Conservation (phyloP, 2,329 filamentous ascomycete species). For the Stagonosporopsis vannaccii region DNA sequence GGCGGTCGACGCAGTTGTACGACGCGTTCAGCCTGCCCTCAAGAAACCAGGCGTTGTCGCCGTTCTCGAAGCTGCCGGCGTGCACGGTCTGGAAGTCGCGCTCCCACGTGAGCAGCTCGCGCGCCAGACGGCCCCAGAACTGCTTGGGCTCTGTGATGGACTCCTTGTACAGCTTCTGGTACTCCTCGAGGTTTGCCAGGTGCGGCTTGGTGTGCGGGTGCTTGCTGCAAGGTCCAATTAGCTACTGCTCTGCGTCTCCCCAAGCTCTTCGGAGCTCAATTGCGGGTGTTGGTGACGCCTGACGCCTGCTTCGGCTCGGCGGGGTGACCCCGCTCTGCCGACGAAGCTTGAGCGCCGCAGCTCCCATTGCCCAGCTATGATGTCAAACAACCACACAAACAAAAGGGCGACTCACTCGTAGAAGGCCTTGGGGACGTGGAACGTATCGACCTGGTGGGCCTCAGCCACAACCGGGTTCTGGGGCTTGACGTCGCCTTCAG, state of each 20-base stretch:
- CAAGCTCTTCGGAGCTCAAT: background rate
- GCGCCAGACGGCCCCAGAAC: conserved; percentile 88
- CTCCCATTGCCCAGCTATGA: conserved; percentile 20
- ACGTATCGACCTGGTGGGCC: conserved; percentile 79
- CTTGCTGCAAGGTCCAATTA: conserved; percentile 54
- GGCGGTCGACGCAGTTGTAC: conserved; percentile 96
- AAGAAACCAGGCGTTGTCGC: conserved; percentile 92
- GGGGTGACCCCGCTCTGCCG: conserved; percentile 46
- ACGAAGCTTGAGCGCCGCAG: too few relatives aligned
- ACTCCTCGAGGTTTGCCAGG: conserved; percentile 66
- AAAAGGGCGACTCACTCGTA: conserved; percentile 44
- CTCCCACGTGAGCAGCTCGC: conserved; percentile 89
- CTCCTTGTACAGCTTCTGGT: conserved; percentile 73
- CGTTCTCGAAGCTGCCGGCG: conserved; percentile 75
- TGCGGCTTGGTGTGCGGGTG: conserved; percentile 66
- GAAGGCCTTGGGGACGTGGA: conserved; percentile 63
- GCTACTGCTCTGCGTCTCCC: background rate
- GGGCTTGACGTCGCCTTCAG: conserved; percentile 54
- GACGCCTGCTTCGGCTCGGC: conserved; percentile 26
- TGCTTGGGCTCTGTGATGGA: conserved; percentile 88
- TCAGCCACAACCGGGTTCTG: conserved; percentile 67
- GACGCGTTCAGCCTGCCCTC: conserved; percentile 94
- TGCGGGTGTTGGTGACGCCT: conserved; percentile 16
- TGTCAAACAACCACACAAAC: conserved; percentile 28
- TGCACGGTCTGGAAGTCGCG: conserved; percentile 90